Evolutionary conservation across 768 basidiomycete species (phyloP), one percentile per base, ranked within the genome.

Genomic region (Psilocybe subaeruginosa): DNA sequence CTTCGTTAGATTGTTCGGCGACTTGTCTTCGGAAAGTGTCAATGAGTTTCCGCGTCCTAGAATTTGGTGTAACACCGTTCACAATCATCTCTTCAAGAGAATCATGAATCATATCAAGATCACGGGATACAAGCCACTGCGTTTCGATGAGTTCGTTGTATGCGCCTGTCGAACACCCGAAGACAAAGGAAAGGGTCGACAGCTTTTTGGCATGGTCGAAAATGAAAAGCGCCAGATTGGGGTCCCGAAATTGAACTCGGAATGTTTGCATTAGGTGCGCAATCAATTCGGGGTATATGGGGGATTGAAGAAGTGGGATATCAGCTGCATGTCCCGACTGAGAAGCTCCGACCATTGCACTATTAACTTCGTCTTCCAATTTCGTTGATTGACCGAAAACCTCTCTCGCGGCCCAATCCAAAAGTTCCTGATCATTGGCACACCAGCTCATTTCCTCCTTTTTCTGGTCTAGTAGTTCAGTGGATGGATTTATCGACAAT

Each of bases 61-160:
- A 70, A 67, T 95, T 88, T 45, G 84, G 74, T 37, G 79, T 81
- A 11, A 97, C 87, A 12, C 91, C 92, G 66, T 95, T 93, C 41
- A 86, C 79, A 23, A 77, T 73, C 94, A 97, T 96, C 72, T 96
- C 95, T 60, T 88, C 82, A 16, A 97, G 73, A 4, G 89, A 85
- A 17, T 84, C 82, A 55, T 84, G 83, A 0, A 95, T 88, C 29
- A 90, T 92, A 49, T 83, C 80, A 37, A 95, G 75, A 75, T 97
- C 93, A n/a, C 85, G 84, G 78, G 96, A 93, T 58, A 82, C 85
- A 7, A 78, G 74, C 96, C 96, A 98, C 17, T 86, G 85, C n/a
- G 91, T 93, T 68, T 85, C 80, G 29, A 98, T 84, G 17, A 95
- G 81, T 70, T 97, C 93, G 73, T 95, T 94, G 74, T 97, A 97